Evolutionary conservation across 176 grass and related monocot species (phyloP).

Genomic region (Lolium rigidum): DNA sequence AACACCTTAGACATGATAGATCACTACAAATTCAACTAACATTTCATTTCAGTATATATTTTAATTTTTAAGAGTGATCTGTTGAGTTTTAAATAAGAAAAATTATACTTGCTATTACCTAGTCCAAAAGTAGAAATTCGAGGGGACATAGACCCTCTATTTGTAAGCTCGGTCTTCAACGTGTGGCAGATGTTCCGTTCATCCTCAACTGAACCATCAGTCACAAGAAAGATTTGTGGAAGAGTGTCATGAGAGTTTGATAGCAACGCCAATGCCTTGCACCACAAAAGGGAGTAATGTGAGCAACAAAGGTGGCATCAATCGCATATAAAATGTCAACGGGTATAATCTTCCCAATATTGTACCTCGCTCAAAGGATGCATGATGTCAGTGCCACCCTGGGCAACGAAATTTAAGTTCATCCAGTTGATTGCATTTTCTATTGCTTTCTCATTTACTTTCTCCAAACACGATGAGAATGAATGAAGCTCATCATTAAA

Average conservation of each 20-base stretch:
- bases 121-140: constrained; percentile 93
- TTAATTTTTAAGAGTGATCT: constrained; percentile 15
- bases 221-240: constrained; percentile 96
- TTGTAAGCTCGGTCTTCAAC: constrained; percentile 56
- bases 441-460: constrained; percentile 66
- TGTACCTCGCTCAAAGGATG: constrained; percentile 82
- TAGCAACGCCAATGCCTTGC: constrained; percentile 72
- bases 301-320: constrained; percentile 23
- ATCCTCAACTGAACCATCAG: constrained; percentile 87
- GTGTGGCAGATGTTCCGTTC: constrained; percentile 78
- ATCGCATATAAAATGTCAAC: constrained; percentile 22
- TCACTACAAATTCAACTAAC: not conserved
- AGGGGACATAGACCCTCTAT: constrained; percentile 63
- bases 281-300: constrained; percentile 28
- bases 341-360: constrained; percentile 25
- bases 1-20: not conserved
- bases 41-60: not conserved
- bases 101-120: constrained; percentile 59
- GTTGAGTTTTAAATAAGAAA: constrained; percentile 8
- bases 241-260: constrained; percentile 58
- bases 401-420: constrained; percentile 62
- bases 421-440: constrained; percentile 78
- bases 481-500: constrained; percentile 74
- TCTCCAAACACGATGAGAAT: constrained; percentile 83
- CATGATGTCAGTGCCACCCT: constrained; percentile 85